Base-by-base conservation (phyloP, 371 early-diverging fungal genomes). In the Saksenaea oblongispora region DNA sequence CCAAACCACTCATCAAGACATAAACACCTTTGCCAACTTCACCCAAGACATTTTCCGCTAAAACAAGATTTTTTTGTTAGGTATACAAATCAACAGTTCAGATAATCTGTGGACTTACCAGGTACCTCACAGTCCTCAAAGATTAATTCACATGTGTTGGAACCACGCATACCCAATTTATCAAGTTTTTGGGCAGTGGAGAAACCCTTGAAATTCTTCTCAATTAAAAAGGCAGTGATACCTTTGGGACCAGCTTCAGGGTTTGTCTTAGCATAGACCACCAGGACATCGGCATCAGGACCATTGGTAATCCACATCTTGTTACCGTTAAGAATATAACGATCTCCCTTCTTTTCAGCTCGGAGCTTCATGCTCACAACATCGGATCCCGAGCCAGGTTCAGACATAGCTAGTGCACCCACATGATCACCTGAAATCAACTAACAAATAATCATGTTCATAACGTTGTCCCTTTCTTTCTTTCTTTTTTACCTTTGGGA, bases 291-390 rank as follows among this genome's bases (percentile, higher is more conserved):
- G 13, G 97, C 96, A 76, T 95, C 96, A 15, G 96, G 96, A 3
- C 97, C 97, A 80, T 98, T 98, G 41, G 98, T 98, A 73, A 98
- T 98, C 98, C 98, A 98, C 80, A 95, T 88, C 81, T 97, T 96
- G 70, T 89, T 93, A 1, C 94, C 94, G 63, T 93, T 94, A 57
- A 93, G 67, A 4, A 94, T 74, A 70, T 94, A 97, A 17, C 70
- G 71, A 70, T 89, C 89, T 34, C 94, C 96, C 73, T 90, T 89
- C 78, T 87, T 89, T 10, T 92, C 93, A 0, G 98, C 98, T 5
- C 81, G 75, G 42, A 94, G 71, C 69, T 84, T 86, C 98, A 98
- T 98, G 41, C 94, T 93, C 1, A 96, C 96, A 1, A 98, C 98
- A 76, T 98, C 98, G 9, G 93, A 93, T 2, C 98, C 98, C 11